A percentile compares a stretch with the other conserved stretches of the same genome.
Evolutionary conservation across 192 early-diverging fungal genomes (phyloP).

Genomic region (Backusella circina): DNA sequence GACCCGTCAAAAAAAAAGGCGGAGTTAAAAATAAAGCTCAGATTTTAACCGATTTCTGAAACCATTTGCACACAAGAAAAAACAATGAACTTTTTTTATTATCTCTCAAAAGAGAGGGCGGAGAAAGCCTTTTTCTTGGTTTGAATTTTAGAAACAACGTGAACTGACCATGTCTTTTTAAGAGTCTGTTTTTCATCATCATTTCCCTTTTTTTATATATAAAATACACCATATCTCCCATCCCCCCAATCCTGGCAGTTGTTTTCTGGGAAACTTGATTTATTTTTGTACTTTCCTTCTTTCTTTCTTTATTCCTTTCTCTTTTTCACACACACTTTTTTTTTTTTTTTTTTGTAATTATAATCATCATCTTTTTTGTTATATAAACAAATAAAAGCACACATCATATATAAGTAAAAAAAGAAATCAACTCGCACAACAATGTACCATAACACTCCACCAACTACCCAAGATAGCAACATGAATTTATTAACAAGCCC

Average conservation of each 20-base stretch:
- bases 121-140: background rate
- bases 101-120: background rate
- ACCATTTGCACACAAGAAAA: background rate
- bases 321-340: background rate
- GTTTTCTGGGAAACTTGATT: background rate
- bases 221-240: background rate
- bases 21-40: background rate
- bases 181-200: background rate
- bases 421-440: background rate
- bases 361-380: background rate
- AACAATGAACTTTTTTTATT: background rate
- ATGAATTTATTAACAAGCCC: slow-evolving; percentile 8
- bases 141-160: slow-evolving; percentile 4
- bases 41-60: background rate
- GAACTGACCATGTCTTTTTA: background rate
- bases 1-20: background rate
- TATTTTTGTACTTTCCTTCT: background rate
- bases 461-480: background rate
- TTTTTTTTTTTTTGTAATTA: background rate
- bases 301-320: background rate
- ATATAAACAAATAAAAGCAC: background rate
- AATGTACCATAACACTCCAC: background rate
- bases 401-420: background rate
- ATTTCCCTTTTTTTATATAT: background rate
- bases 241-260: background rate